Evolutionary conservation across 805 yeast genomes (phyloP).

Genomic region (Lipomyces mesembrius): DNA sequence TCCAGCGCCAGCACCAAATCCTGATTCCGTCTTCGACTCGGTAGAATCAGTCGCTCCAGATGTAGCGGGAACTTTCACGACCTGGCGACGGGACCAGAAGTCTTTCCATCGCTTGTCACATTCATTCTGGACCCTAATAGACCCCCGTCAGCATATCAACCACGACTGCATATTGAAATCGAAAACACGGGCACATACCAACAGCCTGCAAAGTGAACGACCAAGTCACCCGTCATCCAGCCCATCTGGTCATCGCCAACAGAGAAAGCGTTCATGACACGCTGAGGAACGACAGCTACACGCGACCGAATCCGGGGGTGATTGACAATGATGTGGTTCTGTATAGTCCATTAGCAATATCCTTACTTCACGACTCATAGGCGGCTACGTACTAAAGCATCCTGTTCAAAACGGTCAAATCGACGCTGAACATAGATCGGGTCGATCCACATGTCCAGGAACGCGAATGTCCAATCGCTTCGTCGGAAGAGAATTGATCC

Average conservation of each 20-base stretch:
- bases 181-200: conserved; percentile 15
- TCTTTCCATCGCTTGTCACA: conserved; percentile 32
- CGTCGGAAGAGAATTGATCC: conserved; percentile 77
- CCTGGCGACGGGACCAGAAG: conserved; percentile 27
- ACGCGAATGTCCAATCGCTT: conserved; percentile 70
- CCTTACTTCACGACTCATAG: background rate
- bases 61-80: conserved; percentile 8
- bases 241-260: conserved; percentile 32
- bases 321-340: conserved; percentile 54
- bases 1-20: background rate
- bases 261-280: conserved; percentile 34
- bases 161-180: background rate
- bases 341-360: background rate
- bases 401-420: conserved; percentile 87
- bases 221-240: conserved; percentile 34
- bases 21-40: background rate
- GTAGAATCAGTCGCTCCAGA: background rate
- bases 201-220: conserved; percentile 38
- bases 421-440: conserved; percentile 81
- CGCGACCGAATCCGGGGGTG: conserved; percentile 24
- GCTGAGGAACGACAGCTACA: conserved; percentile 31
- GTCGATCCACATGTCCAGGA: conserved; percentile 85
- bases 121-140: conserved; percentile 17
- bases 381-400: conserved; percentile 54
- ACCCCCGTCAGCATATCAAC: background rate